Conservation (phyloP, 1,139 yeast genomes). For the Yamadazyma siamensis region DNA sequence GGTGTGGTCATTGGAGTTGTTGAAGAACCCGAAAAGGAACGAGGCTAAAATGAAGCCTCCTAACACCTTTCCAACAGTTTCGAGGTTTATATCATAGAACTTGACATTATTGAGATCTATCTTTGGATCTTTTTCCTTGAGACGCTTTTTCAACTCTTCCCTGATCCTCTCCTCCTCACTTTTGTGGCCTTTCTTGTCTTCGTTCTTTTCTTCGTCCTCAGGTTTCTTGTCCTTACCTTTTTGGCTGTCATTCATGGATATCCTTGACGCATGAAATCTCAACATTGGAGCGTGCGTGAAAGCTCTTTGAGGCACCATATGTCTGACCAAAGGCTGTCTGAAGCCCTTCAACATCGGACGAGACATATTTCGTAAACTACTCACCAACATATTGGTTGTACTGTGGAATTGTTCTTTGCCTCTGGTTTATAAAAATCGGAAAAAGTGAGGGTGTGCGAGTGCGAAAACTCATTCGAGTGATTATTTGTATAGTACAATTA, state of each 20-base stretch:
- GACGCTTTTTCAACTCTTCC: slow-evolving; percentile 29
- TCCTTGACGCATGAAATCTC: slow-evolving; percentile 3
- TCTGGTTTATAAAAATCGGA: too few relatives aligned
- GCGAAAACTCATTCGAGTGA: too few relatives aligned
- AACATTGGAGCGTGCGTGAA: slow-evolving; percentile 1
- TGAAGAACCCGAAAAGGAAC: background rate
- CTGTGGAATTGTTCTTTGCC: too few relatives aligned
- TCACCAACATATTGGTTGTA: too few relatives aligned
- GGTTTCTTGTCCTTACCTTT: slow-evolving; percentile 9
- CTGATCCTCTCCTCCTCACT: slow-evolving; percentile 27
- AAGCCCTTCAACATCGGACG: too few relatives aligned
- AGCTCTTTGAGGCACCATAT: too few relatives aligned
- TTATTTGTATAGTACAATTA: too few relatives aligned
- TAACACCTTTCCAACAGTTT: slow-evolving; percentile 15
- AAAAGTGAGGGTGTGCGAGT: too few relatives aligned
- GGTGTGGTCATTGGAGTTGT: slow-evolving; percentile 13
- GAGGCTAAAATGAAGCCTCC: slow-evolving; percentile 15
- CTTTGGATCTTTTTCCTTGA: slow-evolving; percentile 31
- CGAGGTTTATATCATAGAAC: slow-evolving; percentile 26
- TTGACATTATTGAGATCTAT: slow-evolving; percentile 30
- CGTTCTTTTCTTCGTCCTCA: slow-evolving; percentile 7
- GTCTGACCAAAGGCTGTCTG: too few relatives aligned
- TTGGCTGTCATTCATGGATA: slow-evolving; percentile 9
- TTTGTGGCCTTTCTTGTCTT: slow-evolving; percentile 3
- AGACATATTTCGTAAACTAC: too few relatives aligned